Conservation (phyloP, 1,284 basidiomycete species). For the Paramarasmius palmivorus region DNA sequence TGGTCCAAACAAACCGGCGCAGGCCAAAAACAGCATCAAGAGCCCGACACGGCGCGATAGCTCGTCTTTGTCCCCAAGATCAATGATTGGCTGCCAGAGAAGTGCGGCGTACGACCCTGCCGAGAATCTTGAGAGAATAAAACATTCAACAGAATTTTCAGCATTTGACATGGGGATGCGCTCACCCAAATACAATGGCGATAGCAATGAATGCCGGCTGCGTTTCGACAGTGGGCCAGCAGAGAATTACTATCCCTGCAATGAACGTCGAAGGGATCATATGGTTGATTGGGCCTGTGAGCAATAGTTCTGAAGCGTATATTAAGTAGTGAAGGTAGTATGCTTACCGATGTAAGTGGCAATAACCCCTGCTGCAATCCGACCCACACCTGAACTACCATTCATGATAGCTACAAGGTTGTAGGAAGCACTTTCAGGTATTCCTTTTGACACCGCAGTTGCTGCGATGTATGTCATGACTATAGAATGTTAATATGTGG, state of each 20-base stretch:
- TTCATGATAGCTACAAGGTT: not conserved
- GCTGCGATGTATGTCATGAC: not conserved
- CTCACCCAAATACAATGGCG: not conserved
- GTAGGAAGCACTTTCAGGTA: not conserved
- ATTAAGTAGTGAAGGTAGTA: not conserved
- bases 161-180: not conserved
- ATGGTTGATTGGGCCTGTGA: not conserved
- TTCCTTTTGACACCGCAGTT: not conserved
- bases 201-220: not conserved
- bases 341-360: not conserved
- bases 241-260: not conserved
- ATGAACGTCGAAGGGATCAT: not conserved
- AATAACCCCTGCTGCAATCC: not conserved
- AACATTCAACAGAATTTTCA: no score
- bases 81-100: not conserved
- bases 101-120: not conserved
- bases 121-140: not conserved
- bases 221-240: not conserved
- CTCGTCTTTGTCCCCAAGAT: not conserved
- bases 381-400: not conserved
- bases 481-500: not conserved
- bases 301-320: not conserved
- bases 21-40: constrained; percentile 1
- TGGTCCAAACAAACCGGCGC: not conserved
- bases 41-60: not conserved